These are phyloP conservation scores for Blastosporella zonata DNA, from an alignment of 1,284 basidiomycete genomes.

Conservation along the genomic window DNA sequence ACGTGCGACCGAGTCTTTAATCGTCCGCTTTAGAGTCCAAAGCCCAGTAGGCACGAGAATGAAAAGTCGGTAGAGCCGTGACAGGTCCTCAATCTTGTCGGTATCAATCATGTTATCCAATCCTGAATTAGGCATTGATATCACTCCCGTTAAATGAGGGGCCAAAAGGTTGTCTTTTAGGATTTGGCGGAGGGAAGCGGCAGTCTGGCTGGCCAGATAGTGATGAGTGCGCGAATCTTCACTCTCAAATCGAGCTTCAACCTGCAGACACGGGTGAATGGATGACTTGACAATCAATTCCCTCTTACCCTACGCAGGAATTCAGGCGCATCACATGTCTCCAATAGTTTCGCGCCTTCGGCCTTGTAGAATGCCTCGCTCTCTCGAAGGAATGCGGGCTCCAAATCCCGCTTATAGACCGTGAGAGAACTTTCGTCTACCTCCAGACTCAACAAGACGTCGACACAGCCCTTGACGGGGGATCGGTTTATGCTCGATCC, in stretches of 20 bases:
- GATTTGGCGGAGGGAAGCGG: slow-evolving; percentile 67
- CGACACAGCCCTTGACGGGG: slow-evolving; percentile 86
- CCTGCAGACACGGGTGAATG: slow-evolving; percentile 47
- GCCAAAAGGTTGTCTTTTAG: slow-evolving; percentile 79
- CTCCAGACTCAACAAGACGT: slow-evolving; percentile 76
- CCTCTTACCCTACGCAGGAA: slow-evolving; percentile 76
- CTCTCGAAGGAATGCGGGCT: slow-evolving; percentile 79
- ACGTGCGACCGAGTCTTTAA: slow-evolving; percentile 75
- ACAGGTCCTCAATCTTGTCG: slow-evolving; percentile 76
- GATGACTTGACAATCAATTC: slow-evolving; percentile 1
- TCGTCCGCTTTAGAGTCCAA: slow-evolving; percentile 59
- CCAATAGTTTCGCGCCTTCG: slow-evolving; percentile 74
- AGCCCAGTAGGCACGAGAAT: slow-evolving; percentile 70
- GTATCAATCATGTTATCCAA: slow-evolving; percentile 87
- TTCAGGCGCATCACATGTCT: slow-evolving; percentile 76
- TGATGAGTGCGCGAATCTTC: slow-evolving; percentile 89
- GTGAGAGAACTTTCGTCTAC: slow-evolving; percentile 48
- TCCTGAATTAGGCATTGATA: slow-evolving; percentile 84
- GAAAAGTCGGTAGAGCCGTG: slow-evolving; percentile 81
- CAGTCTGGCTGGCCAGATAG: slow-evolving; percentile 82
- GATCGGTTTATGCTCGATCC: slow-evolving; percentile 91
- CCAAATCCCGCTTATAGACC: slow-evolving; percentile 85
- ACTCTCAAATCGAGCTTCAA: slow-evolving; percentile 78
- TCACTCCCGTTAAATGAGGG: slow-evolving; percentile 72
- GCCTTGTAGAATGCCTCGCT: slow-evolving; percentile 79